Evolutionary conservation across 2,329 filamentous ascomycete species (phyloP), one percentile per base, ranked within the genome.

Genomic region (Ploettnerulaceae sp.): DNA sequence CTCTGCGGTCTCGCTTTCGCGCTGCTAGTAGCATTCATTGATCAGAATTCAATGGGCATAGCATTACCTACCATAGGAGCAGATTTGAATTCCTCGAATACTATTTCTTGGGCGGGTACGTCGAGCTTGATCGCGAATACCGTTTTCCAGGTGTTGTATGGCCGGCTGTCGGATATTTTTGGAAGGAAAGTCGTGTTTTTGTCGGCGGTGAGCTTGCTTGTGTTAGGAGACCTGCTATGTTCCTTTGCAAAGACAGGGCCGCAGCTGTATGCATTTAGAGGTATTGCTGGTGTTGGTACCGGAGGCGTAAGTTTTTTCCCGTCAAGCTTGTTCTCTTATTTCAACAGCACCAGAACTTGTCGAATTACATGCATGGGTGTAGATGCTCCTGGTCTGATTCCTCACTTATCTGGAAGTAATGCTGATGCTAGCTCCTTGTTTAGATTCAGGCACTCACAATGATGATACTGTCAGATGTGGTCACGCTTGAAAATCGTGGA

Each of bases 91-190:
- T 68, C 68, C 1, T 64, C 65, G 51, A 67, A 66, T n/a, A 73
- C 73, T 2, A 81, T 81, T 36, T 69, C 72, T 1, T 78, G 75
- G 75, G 72, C 72, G 1, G 74, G 73, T 5, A 76, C 73, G 0
- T 71, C 73, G 7, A 69, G 70, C 3, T 61, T 79, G 34, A 72
- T 79, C 35, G 74, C 74, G 22, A 77, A 75, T 48, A 82, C 81
- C 0, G 74, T 76, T 25, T 84, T 83, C 53, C 79, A 81, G 53
- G 77, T 82, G 49, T 69, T 84, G 0, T 83, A 83, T 58, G 79
- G 80, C 15, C 71, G 78, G 2, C 56, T 82, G 3, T 81, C 77
- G 0, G 78, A 82, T 60, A 74, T 82, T 1, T 72, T 81, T 40
- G 77, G 78, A 15, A 71, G 79, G 14, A 82, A 82, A 59, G 68